Base-by-base conservation (phyloP, 2,329 filamentous ascomycete species). In the Ophiostoma piceae region DNA sequence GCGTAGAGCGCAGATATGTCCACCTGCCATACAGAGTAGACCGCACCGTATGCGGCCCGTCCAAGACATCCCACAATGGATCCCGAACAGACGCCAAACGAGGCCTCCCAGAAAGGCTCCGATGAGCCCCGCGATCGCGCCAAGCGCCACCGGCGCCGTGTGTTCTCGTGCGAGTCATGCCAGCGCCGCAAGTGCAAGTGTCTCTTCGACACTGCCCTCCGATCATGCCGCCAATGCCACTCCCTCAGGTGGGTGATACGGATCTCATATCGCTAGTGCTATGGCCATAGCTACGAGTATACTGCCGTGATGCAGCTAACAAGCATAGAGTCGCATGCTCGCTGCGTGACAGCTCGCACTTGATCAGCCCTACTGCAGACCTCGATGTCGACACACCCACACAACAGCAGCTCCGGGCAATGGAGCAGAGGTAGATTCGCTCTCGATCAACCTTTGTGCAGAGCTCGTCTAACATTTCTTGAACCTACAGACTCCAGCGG, bases 161-260 rank as follows among this genome's bases (percentile, higher is more conserved):
- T 66, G 22, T 66, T 66, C 16, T 66, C 65, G 39, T 66, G 65
- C 65, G 65, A 66, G 22, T 66, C 65, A 6, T 66, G 65, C 39
- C 65, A 66, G 39, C 65, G 65, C n/a, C 65, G 65, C 39, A 66
- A 66, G 26, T 66, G 65, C 65, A 66, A 66, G 39, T 66, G 65
- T 32, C 65, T 66, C 11, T 66, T 66, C 29, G 65, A 66, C 26
- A 66, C 65, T 26, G 65, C 65, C 5, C 39, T 66, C 39, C 65
- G 65, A 22, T 66, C 65, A 19, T 66, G 65, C 22, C 65, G 65
- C 11, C 65, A 66, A 19, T 66, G 65, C 14, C 65, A 66, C 4
- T 66, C 65, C 2, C 39, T 66, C 12, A 66, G 65, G 65, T 66
- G 12, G 26, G 65, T 43, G 47, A 14, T 26, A 9, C 35, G 19